Percentiles rank a stretch among this genome's conserved stretches.
phyloP scores from a whole-genome alignment of 2,329 filamentous ascomycete genomes.

The Chaetomium olivaceum region DNA sequence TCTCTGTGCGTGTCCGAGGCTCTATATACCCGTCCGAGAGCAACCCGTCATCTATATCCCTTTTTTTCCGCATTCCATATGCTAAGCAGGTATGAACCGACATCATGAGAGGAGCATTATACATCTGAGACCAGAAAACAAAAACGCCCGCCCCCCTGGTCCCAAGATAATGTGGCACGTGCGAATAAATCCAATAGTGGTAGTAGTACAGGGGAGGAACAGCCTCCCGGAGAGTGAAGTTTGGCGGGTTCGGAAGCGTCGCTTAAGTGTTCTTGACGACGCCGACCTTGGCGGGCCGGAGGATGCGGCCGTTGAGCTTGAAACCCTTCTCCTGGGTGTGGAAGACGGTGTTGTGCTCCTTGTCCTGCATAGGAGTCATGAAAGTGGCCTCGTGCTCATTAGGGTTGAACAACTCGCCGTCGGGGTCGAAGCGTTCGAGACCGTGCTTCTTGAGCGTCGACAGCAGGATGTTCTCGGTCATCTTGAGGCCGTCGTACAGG shows the following conservation, averaged over 20 bases:
- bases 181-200: constrained; percentile 11
- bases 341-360: constrained; percentile 89
- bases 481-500: constrained; percentile 86
- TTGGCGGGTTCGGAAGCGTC: not conserved
- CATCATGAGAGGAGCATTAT: constrained; percentile 36
- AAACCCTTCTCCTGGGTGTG: constrained; percentile 95
- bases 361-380: constrained; percentile 81
- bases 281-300: constrained; percentile 93
- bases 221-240: not conserved
- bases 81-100: constrained; percentile 27
- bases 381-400: constrained; percentile 97
- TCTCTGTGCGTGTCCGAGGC: constrained; percentile 12
- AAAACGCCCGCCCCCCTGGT: constrained; percentile 22
- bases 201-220: constrained; percentile 11
- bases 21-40: constrained; percentile 18
- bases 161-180: constrained; percentile 9
- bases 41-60: constrained; percentile 20
- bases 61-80: constrained; percentile 21
- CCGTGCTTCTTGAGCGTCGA: constrained; percentile 91
- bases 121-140: constrained; percentile 24
- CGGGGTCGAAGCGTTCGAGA: constrained; percentile 82
- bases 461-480: constrained; percentile 91
- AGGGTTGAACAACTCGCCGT: constrained; percentile 87
- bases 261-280: constrained; percentile 49
- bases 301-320: constrained; percentile 82